Evolutionary conservation across 177 flowering plant genomes (phyloP), one percentile per base, ranked within the genome.

Genomic region (Telopea speciosissima): DNA sequence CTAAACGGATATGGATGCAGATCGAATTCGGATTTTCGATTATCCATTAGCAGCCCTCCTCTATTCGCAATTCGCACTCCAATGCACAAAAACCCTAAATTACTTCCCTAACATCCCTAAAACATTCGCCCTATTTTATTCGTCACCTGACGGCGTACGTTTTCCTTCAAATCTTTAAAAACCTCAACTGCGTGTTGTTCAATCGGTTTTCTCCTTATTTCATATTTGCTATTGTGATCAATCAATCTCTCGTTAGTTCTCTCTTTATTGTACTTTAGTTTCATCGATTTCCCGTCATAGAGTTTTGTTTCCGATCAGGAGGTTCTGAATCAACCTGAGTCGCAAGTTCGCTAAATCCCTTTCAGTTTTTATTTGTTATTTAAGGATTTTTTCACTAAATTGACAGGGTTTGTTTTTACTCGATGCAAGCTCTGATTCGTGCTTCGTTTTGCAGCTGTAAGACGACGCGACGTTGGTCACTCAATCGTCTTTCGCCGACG

Each of bases 381-480:
- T 75, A 67, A 73, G 79, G 79, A n/a, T n/a, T n/a, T 70, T 78
- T 71, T 72, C 62, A 72, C 69, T 75, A 19, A 1, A 62, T 63
- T 11, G 31, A 58, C 72, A 31, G 68, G 71, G 69, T 44, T 66
- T 23, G 36, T 31, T 65, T 73, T 72, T 61, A 25, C 14, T 73
- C 42, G 71, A 67, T 75, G 66, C 56, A 40, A 64, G 54, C 61
- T 71, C 72, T 81, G 72, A 64, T 71, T 74, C 44, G 23, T 72
- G 61, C 23, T 52, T 59, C 13, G 61, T 59, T 70, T 68, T 26
- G 85, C 81, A 89, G 88, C 91, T 85, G 65, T 89, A 89, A 23
- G 89, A 86, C 70, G 90, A 87, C 72, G 91, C 87, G 85, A 84
- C 89, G 89, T 85, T 88, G 36, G 96, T 88, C 67, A 90, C 88